Percentiles rank a stretch among this genome's conserved stretches.
Evolutionary conservation across 176 grass and related monocot species (phyloP).

Genomic region (Zoysia pacifica): DNA sequence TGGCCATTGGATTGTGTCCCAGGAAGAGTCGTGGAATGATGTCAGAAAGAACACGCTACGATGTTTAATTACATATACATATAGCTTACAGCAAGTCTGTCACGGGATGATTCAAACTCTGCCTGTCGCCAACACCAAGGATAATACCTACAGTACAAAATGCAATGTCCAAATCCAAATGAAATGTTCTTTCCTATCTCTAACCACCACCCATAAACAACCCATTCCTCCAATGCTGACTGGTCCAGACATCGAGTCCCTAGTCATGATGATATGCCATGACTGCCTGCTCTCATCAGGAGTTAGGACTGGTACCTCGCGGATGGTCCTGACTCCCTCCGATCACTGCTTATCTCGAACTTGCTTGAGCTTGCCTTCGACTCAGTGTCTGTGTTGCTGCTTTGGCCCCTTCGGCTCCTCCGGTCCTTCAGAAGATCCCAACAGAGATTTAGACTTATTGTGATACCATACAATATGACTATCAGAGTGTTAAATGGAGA

Average conservation of each 20-base stretch:
- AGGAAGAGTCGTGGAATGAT: no score
- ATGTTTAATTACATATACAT: no score
- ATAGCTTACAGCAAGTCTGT: not conserved
- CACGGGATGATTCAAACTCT: not conserved
- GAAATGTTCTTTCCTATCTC: conserved; percentile 19
- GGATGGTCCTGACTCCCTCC: conserved; percentile 21
- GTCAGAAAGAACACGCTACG: no score
- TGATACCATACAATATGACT: not conserved
- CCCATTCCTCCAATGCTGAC: not conserved
- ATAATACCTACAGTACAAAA: conserved; percentile 35
- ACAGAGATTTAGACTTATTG: conserved; percentile 24
- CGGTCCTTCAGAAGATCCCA: conserved; percentile 45
- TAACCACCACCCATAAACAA: not conserved
- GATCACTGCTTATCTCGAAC: conserved; percentile 37
- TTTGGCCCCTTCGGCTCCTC: conserved; percentile 26
- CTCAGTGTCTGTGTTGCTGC: conserved; percentile 17
- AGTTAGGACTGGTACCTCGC: not conserved
- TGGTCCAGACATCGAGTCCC: not conserved
- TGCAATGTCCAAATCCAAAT: not conserved
- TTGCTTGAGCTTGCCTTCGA: conserved; percentile 35
- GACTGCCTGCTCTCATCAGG: not conserved
- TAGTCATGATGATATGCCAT: not conserved
- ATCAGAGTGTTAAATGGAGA: not conserved
- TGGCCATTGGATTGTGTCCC: no score
- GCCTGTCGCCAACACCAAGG: conserved; percentile 15